Evolutionary conservation across 2,329 filamentous ascomycete genomes (phyloP).

Genomic region (Juglanconis juglandina): DNA sequence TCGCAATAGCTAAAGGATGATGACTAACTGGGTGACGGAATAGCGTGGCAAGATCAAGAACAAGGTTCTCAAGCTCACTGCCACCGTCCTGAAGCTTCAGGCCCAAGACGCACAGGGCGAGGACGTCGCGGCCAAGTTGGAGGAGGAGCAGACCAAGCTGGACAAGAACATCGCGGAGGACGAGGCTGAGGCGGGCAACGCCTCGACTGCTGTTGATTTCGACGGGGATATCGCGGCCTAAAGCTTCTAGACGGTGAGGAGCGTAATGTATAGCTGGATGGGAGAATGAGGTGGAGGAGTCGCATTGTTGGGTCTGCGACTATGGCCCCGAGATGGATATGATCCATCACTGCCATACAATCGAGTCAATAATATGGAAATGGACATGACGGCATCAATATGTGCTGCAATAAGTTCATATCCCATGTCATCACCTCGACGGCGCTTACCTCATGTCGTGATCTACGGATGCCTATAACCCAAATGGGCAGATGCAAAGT

Average conservation of each 20-base stretch:
- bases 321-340: no score
- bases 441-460: no score
- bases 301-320: no score
- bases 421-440: no score
- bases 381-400: no score
- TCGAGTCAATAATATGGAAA: no score
- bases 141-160: constrained; percentile 41
- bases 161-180: constrained; percentile 43
- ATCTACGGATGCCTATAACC: no score
- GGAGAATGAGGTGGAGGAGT: neutral
- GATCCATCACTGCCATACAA: no score
- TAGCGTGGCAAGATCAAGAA: constrained; percentile 46
- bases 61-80: constrained; percentile 47
- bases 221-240: constrained; percentile 19
- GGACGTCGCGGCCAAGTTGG: constrained; percentile 34
- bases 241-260: neutral
- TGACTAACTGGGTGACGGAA: neutral
- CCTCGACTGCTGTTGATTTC: constrained; percentile 34
- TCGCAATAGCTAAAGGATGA: neutral
- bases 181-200: constrained; percentile 34
- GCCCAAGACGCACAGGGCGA: constrained; percentile 42
- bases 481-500: no score
- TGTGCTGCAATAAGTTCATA: no score
- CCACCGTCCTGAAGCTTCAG: constrained; percentile 41
- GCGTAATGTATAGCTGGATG: neutral